These are phyloP conservation scores for Nicotiana paniculata DNA, from an alignment of 257 asterid genomes.

Conservation along the genomic window DNA sequence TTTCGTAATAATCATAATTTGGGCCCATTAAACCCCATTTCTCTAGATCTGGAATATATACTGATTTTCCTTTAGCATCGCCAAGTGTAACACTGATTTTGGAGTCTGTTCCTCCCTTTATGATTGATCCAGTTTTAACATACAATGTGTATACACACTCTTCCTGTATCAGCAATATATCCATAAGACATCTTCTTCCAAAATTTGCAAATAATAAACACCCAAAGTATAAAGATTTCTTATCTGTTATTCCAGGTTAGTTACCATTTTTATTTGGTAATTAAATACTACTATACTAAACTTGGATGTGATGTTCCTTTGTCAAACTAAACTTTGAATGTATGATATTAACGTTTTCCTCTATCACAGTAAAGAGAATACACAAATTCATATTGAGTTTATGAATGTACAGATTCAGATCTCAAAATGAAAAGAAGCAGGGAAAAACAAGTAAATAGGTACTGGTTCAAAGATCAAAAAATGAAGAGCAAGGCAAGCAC, in stretches of 20 bases:
- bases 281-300: too few species aligned
- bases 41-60: slow-evolving; percentile 41
- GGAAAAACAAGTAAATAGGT: not conserved
- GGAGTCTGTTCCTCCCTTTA: slow-evolving; percentile 51
- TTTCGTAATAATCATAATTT: slow-evolving; percentile 43
- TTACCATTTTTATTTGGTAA: too few species aligned
- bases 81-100: slow-evolving; percentile 34
- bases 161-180: slow-evolving; percentile 19
- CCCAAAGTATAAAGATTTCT: too few species aligned
- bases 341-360: not conserved
- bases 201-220: too few species aligned
- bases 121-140: slow-evolving; percentile 44
- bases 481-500: not conserved
- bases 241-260: too few species aligned
- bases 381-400: too few species aligned
- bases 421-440: not conserved
- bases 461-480: not conserved
- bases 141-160: slow-evolving; percentile 46
- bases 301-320: not conserved
- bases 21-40: slow-evolving; percentile 59
- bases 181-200: not conserved
- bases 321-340: not conserved
- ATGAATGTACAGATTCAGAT: not conserved
- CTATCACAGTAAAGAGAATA: too few species aligned
- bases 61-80: slow-evolving; percentile 26